Evolutionary conservation across 2,329 filamentous ascomycete species (phyloP).

Genomic region (Diaporthe ilicicola): DNA sequence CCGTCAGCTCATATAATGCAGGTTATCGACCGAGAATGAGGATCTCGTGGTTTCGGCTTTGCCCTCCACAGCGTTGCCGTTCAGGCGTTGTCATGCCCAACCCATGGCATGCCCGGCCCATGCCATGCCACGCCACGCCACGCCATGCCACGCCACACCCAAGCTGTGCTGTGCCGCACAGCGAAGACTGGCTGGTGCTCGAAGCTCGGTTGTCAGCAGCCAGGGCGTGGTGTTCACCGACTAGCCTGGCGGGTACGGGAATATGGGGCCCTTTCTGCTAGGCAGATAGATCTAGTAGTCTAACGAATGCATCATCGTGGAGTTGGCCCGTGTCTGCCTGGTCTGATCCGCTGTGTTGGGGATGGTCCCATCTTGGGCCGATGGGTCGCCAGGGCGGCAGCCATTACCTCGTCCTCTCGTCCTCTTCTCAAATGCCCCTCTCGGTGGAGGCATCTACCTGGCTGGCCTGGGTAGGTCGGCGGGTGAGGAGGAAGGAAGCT

Average conservation of each 20-base stretch:
- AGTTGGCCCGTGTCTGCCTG: conserved; percentile 15
- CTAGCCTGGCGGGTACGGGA: neutral
- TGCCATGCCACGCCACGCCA: conserved; percentile 1
- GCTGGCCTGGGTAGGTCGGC: neutral
- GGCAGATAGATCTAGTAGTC: neutral
- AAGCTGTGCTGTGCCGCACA: conserved; percentile 4
- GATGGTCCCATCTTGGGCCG: neutral
- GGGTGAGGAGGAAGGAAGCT: neutral
- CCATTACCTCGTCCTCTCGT: conserved; percentile 6
- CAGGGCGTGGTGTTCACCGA: neutral
- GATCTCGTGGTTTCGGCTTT: too few relatives aligned
- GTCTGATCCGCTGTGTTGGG: conserved; percentile 5
- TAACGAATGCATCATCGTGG: conserved; percentile 13
- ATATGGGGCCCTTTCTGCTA: neutral
- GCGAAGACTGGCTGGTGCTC: neutral
- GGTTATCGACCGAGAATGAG: neutral
- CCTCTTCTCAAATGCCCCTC: neutral
- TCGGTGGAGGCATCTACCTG: neutral
- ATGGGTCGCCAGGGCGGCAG: conserved; percentile 15
- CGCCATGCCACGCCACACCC: neutral
- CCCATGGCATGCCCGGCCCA: neutral
- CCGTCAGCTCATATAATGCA: conserved; percentile 5
- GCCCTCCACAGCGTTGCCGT: neutral
- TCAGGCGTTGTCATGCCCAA: conserved; percentile 6
- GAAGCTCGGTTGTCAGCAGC: neutral